Evolutionary conservation across 2,329 filamentous ascomycete genomes (phyloP).

Genomic region (Macroventuria anomochaeta): DNA sequence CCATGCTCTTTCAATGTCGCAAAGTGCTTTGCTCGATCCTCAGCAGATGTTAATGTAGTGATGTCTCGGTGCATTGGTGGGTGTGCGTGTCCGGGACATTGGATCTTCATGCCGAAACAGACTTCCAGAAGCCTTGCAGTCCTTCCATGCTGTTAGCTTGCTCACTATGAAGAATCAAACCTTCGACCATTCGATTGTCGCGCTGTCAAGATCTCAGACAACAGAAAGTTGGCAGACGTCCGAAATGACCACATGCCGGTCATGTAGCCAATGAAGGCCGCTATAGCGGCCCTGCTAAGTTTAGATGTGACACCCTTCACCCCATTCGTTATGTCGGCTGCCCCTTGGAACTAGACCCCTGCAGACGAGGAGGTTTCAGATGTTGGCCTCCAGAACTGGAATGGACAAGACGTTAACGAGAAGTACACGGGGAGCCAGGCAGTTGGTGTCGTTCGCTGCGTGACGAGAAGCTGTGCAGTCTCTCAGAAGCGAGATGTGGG

Average conservation of each 20-base stretch:
- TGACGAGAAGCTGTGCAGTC: conserved; percentile 1
- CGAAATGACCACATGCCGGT: conserved; percentile 11
- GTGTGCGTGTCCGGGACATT: background rate
- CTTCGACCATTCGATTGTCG: conserved; percentile 7
- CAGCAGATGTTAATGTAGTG: background rate
- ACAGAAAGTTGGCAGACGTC: conserved; percentile 10
- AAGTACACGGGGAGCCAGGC: conserved; percentile 4
- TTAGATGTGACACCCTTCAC: conserved; percentile 43
- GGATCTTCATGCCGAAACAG: conserved; percentile 20
- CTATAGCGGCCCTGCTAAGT: conserved; percentile 40
- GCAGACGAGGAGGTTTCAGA: conserved; percentile 44
- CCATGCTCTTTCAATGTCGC: background rate
- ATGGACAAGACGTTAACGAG: conserved; percentile 3
- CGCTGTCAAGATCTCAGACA: conserved; percentile 20
- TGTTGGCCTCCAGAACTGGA: conserved; percentile 30
- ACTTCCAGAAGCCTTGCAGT: conserved; percentile 31
- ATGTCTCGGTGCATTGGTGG: background rate
- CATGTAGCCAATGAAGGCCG: conserved; percentile 34
- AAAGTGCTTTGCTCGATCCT: background rate
- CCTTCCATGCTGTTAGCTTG: conserved; percentile 17
- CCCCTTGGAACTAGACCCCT: conserved; percentile 39
- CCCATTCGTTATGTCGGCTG: conserved; percentile 9
- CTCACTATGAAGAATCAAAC: conserved; percentile 5
- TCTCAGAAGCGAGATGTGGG: conserved; percentile 5
- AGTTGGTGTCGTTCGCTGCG: conserved; percentile 3